Conservation (phyloP, 2,329 filamentous ascomycete species). For the Curvularia eragrostidis region DNA sequence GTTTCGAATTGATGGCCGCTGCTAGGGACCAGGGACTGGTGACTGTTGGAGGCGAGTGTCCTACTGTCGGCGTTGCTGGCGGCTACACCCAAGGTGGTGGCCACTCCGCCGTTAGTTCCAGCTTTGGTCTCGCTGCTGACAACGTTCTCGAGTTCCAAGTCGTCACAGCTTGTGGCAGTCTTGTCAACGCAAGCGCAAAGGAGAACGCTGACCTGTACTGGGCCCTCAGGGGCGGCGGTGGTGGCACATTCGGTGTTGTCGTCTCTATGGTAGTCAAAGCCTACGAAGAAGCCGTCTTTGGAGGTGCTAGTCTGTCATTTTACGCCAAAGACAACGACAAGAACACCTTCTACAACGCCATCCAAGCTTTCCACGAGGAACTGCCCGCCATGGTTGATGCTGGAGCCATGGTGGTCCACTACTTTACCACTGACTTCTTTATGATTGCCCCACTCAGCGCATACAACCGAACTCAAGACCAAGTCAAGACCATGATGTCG, state of each 20-base stretch:
- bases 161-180: conserved; percentile 29
- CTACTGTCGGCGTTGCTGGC: conserved; percentile 56
- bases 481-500: conserved; percentile 25
- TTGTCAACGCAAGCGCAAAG: conserved; percentile 26
- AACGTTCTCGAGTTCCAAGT: conserved; percentile 33
- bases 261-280: conserved; percentile 32
- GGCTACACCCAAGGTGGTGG: conserved; percentile 53
- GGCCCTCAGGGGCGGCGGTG: conserved; percentile 39
- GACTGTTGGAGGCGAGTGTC: conserved; percentile 34
- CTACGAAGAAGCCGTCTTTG: conserved; percentile 26
- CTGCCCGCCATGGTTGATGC: conserved; percentile 30
- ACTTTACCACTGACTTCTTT: conserved; percentile 27
- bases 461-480: conserved; percentile 25
- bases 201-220: conserved; percentile 37
- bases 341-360: conserved; percentile 25
- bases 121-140: conserved; percentile 47
- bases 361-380: conserved; percentile 29
- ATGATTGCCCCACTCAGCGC: conserved; percentile 29
- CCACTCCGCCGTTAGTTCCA: conserved; percentile 58
- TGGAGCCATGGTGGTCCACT: conserved; percentile 25
- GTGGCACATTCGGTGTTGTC: conserved; percentile 36
- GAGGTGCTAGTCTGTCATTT: conserved; percentile 24
- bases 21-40: conserved; percentile 26
- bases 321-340: conserved; percentile 19
- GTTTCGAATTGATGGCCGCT: conserved; percentile 28